Base-by-base conservation (phyloP, 306 rosid genomes). In the Senna siamea region DNA sequence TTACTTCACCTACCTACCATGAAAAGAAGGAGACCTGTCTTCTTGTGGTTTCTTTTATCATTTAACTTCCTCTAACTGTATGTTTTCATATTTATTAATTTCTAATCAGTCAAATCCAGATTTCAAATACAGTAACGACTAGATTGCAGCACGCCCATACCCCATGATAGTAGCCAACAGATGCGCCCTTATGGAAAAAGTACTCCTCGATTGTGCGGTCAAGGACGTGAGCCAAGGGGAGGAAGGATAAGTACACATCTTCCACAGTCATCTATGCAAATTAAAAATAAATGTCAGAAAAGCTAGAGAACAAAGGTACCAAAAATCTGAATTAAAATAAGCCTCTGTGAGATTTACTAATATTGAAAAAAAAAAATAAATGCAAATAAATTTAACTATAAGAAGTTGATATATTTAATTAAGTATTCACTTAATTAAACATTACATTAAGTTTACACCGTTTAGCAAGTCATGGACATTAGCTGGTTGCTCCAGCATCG, bases 111-210 rank as follows among this genome's bases (percentile, higher is more conserved):
- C 23, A 14, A 37, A 35, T 22, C 2, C 17, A 22, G 4, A 40
- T 5, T 70, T 41, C 26, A 8, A n/a, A 35, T 4, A 8, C 19
- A 19, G 17, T 12, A 43, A 62, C 26, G 5, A 37, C 7, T 47
- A 2, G n/a, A 19, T 57, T 76, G 10, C n/a, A 26, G 62, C 15
- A 68, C 69, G 6, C 23, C 62, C 80, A 35, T 89, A 92, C 97
- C 92, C 97, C 97, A 76, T 92, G 97, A 70, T 81, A 92, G 82
- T 92, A 89, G 52, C 97, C 97, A 51, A 92, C 96, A 11, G 97
- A 88, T 23, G 97, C 97, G 43, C 97, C 97, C 17, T 83, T 88
- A 7, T 41, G 87, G 70, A 92, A 86, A 79, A 92, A 92, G 71
- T 89, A 89, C 80, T 89, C 90, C 76, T 92, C 97, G 60, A 92